phyloP scores from a whole-genome alignment of 2,329 filamentous ascomycete species.

The Diaporthe citri region DNA sequence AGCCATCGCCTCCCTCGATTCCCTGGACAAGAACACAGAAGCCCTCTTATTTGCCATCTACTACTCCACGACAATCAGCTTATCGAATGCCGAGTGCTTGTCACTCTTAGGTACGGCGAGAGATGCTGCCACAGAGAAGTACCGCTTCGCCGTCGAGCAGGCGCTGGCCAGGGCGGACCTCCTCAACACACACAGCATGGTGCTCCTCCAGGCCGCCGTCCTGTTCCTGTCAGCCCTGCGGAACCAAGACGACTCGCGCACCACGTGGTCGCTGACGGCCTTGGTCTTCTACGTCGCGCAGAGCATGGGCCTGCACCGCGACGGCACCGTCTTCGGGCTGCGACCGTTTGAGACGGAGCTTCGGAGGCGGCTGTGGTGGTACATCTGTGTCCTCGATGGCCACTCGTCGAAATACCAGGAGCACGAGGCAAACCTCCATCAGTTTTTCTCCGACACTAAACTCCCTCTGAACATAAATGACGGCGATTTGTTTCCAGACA shows the following conservation, averaged over 20 bases:
- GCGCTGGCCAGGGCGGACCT: slow-evolving; percentile 70
- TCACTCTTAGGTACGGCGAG: slow-evolving; percentile 26
- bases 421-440: slow-evolving; percentile 56
- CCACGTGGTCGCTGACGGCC: slow-evolving; percentile 72
- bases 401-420: slow-evolving; percentile 66
- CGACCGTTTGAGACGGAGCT: slow-evolving; percentile 70
- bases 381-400: slow-evolving; percentile 67
- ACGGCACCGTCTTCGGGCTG: slow-evolving; percentile 60
- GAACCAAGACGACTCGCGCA: slow-evolving; percentile 58
- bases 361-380: slow-evolving; percentile 70
- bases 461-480: slow-evolving; percentile 67
- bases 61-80: slow-evolving; percentile 64
- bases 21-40: slow-evolving; percentile 42
- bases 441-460: slow-evolving; percentile 59
- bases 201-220: slow-evolving; percentile 68
- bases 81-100: slow-evolving; percentile 62
- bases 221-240: slow-evolving; percentile 65
- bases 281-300: slow-evolving; percentile 65
- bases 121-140: slow-evolving; percentile 43
- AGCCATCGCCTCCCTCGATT: slow-evolving; percentile 40
- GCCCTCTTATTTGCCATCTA: slow-evolving; percentile 63
- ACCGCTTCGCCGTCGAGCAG: slow-evolving; percentile 62
- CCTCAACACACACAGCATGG: slow-evolving; percentile 65
- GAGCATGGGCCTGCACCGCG: slow-evolving; percentile 63
- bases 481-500: slow-evolving; percentile 57